Percentiles rank a stretch among this genome's conserved stretches.
Conservation (phyloP, 2,329 filamentous ascomycete species). For the Paraphoma sp. region DNA sequence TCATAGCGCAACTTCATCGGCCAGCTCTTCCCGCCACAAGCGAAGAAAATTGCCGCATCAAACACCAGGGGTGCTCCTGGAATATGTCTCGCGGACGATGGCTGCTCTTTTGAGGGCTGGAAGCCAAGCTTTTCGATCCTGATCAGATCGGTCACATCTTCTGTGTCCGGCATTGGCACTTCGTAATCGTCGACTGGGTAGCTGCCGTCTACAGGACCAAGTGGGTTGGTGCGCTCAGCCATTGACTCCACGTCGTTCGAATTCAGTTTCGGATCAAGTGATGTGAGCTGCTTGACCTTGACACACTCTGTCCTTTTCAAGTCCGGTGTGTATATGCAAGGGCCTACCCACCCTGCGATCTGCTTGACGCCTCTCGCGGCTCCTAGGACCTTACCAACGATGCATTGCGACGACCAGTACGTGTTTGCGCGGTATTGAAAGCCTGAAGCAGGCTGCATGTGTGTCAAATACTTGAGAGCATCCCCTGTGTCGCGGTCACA, state of each 20-base stretch:
- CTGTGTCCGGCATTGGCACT: slow-evolving; percentile 63
- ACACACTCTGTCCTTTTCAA: slow-evolving; percentile 74
- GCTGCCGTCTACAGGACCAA: slow-evolving; percentile 66
- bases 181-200: slow-evolving; percentile 74
- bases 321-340: slow-evolving; percentile 71
- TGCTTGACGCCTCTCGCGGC: slow-evolving; percentile 72
- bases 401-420: slow-evolving; percentile 75
- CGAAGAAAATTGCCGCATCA: slow-evolving; percentile 50
- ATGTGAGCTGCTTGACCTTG: slow-evolving; percentile 66
- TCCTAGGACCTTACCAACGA: slow-evolving; percentile 75
- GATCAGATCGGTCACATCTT: slow-evolving; percentile 69
- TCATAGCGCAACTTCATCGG: slow-evolving; percentile 49
- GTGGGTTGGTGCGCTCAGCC: slow-evolving; percentile 70
- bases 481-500: slow-evolving; percentile 73
- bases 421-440: slow-evolving; percentile 81
- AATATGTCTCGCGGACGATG: slow-evolving; percentile 27
- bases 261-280: slow-evolving; percentile 61
- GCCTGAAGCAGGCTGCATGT: slow-evolving; percentile 72
- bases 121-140: slow-evolving; percentile 73
- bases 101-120: slow-evolving; percentile 53
- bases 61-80: slow-evolving; percentile 44
- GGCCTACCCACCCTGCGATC: slow-evolving; percentile 77
- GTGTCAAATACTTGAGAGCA: slow-evolving; percentile 70
- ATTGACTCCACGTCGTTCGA: slow-evolving; percentile 70
- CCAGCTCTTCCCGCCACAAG: slow-evolving; percentile 49